Evolutionary conservation across 148 eudicot species (phyloP), one percentile per base, ranked within the genome.

Genomic region (Simmondsia chinensis): DNA sequence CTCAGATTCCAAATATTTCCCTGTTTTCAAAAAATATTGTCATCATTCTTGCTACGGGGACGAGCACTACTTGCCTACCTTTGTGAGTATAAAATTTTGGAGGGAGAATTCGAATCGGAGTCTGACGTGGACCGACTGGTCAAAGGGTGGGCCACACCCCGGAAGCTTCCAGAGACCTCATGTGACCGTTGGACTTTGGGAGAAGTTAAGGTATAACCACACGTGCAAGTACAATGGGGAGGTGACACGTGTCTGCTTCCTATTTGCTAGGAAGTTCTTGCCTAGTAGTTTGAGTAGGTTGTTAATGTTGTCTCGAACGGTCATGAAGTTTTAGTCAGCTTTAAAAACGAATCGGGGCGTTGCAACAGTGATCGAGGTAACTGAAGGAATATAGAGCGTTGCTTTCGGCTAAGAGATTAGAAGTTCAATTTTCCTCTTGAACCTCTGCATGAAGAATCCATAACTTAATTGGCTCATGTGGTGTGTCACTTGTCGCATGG

Each of bases 211-310:
- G 60, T 43, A 3, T 22, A 79, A 70, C 17, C n/a, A 15, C 6
- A 50, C 49, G 6, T 82, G 96, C 20, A 51, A 43, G 44, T 82
- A 82, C 31, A 76, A 79, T 60, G 88, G 96, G 11, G 42, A 41
- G 44, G 18, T 1, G 18, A 72, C 68, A 1, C 45, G 32, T 7
- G 23, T 64, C 22, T 87, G 96, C 30, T 69, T 44, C 60, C 39
- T 87, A 53, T 87, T 87, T 70, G 96, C 89, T 8, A 74, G 96
- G 69, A 87, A 87, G 60, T 83, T 87, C 39, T 41, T 61, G 62
- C 82, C 76, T 0, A 48, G 58, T 31, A 20, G 79, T 16, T 56
- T 87, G 41, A 24, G 38, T 33, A 59, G 77, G 57, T 43, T 83
- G 38, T 10, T 83, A 25, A 63, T 56, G 45, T 53, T 76, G 50